Evolutionary conservation across 2,329 filamentous ascomycete species (phyloP).

Genomic region (Colletotrichum sp.): DNA sequence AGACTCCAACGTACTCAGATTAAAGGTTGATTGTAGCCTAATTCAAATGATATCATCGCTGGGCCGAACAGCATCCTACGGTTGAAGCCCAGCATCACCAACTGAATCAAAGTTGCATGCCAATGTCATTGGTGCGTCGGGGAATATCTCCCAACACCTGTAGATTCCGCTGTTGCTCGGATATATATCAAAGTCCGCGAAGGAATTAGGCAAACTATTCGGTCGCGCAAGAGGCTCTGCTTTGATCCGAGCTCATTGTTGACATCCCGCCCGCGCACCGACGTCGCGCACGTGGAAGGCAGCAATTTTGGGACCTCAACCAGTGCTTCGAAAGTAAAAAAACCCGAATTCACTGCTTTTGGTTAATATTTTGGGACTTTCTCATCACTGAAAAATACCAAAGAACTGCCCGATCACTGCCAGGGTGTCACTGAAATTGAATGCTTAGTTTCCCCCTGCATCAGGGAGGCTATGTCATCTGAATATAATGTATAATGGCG

Average conservation of each 20-base stretch:
- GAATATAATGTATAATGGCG: not conserved
- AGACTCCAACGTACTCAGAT: accelerated
- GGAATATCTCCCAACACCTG: not conserved
- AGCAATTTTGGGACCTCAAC: not conserved
- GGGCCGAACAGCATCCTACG: not conserved
- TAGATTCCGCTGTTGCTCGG: not conserved
- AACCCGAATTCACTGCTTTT: not conserved
- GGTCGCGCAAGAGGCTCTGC: not conserved
- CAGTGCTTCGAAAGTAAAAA: not conserved
- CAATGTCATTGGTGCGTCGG: not conserved
- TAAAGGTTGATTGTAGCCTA: not conserved
- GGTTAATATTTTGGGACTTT: not conserved
- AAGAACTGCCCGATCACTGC: accelerated
- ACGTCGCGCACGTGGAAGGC: not conserved
- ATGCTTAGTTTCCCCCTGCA: not conserved
- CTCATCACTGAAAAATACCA: not conserved
- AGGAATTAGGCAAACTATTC: not conserved
- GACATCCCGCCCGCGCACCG: not conserved
- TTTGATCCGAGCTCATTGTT: not conserved
- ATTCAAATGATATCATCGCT: not conserved
- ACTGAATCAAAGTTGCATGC: not conserved
- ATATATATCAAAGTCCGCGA: not conserved
- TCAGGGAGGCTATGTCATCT: not conserved
- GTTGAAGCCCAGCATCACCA: not conserved
- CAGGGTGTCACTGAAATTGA: accelerated